Evolutionary conservation across 1,284 basidiomycete species (phyloP).

Genomic region (Leccinum ponderosum): DNA sequence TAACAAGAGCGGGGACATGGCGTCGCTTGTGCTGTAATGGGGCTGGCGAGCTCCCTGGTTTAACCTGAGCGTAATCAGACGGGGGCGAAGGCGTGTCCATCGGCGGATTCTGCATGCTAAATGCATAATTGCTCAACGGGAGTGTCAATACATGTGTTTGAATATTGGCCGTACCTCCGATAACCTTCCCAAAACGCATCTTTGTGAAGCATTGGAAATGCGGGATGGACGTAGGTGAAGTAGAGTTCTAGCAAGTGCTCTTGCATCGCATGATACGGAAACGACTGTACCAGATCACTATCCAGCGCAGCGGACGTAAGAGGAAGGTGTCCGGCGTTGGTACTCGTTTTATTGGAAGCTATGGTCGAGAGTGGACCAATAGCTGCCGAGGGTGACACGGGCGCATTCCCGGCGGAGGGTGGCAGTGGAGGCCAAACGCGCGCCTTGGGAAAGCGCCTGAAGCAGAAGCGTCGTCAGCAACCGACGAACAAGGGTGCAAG

Average conservation of each 20-base stretch:
- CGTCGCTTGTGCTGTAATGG: slow-evolving; percentile 42
- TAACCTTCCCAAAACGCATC: slow-evolving; percentile 65
- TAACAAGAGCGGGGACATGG: slow-evolving; percentile 66
- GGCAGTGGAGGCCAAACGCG: slow-evolving; percentile 77
- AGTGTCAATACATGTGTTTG: neutral
- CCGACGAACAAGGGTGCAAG: neutral
- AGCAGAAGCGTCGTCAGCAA: slow-evolving; percentile 1
- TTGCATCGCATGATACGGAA: slow-evolving; percentile 62
- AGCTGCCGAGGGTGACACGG: slow-evolving; percentile 11
- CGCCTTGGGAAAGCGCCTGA: slow-evolving; percentile 45
- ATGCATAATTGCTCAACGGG: neutral
- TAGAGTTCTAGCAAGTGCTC: slow-evolving; percentile 73
- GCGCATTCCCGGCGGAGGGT: slow-evolving; percentile 20
- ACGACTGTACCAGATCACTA: slow-evolving; percentile 36
- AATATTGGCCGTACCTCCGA: slow-evolving; percentile 38
- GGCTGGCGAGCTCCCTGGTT: slow-evolving; percentile 34
- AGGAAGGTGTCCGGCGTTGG: slow-evolving; percentile 9
- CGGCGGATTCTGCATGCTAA: slow-evolving; percentile 26
- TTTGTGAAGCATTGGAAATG: slow-evolving; percentile 74
- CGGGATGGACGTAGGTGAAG: slow-evolving; percentile 77
- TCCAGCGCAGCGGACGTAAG: slow-evolving; percentile 28
- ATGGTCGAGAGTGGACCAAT: slow-evolving; percentile 4
- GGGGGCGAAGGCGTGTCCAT: slow-evolving; percentile 33
- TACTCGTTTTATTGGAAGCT: slow-evolving; percentile 8
- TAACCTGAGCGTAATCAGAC: slow-evolving; percentile 28